Base-by-base conservation (phyloP, 306 rosid species). In the Ormosia semicastrata region DNA sequence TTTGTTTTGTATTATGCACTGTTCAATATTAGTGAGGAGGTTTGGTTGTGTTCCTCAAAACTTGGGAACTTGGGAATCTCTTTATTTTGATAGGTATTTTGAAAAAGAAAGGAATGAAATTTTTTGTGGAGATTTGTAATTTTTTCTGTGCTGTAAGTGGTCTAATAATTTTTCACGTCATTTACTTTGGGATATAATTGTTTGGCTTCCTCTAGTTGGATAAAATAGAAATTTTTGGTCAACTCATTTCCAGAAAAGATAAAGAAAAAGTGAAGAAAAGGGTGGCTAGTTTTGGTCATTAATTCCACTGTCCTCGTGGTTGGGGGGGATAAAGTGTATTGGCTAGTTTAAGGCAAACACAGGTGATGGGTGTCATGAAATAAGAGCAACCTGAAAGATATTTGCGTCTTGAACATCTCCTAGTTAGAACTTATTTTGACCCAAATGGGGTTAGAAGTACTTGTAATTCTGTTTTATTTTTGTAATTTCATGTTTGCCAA, bases 321-420 rank as follows among this genome's bases (percentile, higher is more conserved):
- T 24, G 14, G 24, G 12, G n/a, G 47, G 11, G 56, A 24, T 78
- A 44, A n/a, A 18, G 60, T 60, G 33, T 15, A n/a, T 76, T 46
- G 62, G 86, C 99, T 52, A 96, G 93, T 76, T 83, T 96, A 49
- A 89, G 98, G 79, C 97, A 96, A 80, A 96, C 99, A 73, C 99
- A 96, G 80, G 99, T 94, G 58, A 96, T 96, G 99, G 99, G 99
- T 79, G 98, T 96, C 67, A 91, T 96, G 99, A 96, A 96, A 89
- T 97, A 96, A 83, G 99, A 96, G 83, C 99, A 96, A 79, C 92
- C 99, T 17, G 99, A 96, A 85, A 91, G 99, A 90, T 96, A 93
- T 89, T 81, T 96, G 92, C 98, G 98, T 15, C 98, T 96, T 81
- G 99, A 96, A 80, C 99, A 96, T 86, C 97, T 96, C 39, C 93